phyloP scores from a whole-genome alignment of 495 filamentous ascomycete genomes.

The Aspergillus panamensis region DNA sequence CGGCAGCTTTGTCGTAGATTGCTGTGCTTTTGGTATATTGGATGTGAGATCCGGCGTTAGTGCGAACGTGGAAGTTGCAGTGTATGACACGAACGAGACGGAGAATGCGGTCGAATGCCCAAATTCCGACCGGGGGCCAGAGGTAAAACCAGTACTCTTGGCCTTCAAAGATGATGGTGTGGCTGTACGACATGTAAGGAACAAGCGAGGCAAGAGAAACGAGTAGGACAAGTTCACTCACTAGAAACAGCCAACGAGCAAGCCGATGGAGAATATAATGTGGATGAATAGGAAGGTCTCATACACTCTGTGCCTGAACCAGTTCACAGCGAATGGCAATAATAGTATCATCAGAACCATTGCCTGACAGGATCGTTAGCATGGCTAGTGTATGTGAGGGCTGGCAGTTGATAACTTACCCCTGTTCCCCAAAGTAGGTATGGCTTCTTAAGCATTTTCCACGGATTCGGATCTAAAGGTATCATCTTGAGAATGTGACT shows the following conservation, averaged over 20 bases:
- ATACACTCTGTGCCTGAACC: slow-evolving; percentile 46
- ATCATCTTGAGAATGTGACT: background rate
- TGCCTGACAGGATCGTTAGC: slow-evolving; percentile 32
- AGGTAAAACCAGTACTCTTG: slow-evolving; percentile 50
- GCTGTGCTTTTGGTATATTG: slow-evolving; percentile 33
- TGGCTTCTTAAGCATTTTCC: slow-evolving; percentile 30
- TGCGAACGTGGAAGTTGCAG: slow-evolving; percentile 41
- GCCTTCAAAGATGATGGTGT: slow-evolving; percentile 46
- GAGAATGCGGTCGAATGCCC: slow-evolving; percentile 49
- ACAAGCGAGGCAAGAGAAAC: background rate
- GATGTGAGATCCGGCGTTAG: slow-evolving; percentile 17
- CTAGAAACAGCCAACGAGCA: slow-evolving; percentile 52
- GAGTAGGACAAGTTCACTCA: slow-evolving; percentile 25
- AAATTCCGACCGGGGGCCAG: slow-evolving; percentile 49
- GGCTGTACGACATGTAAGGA: slow-evolving; percentile 30
- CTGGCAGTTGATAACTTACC: slow-evolving; percentile 18
- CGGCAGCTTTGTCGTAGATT: slow-evolving; percentile 44
- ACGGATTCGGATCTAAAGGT: slow-evolving; percentile 26
- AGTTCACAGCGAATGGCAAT: slow-evolving; percentile 43
- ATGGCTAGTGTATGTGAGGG: background rate
- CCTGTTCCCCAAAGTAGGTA: slow-evolving; percentile 40
- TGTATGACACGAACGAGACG: slow-evolving; percentile 46
- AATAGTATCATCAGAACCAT: slow-evolving; percentile 48
- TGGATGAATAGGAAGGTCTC: slow-evolving; percentile 55
- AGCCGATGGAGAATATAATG: slow-evolving; percentile 48